phyloP scores from a whole-genome alignment of 2,329 filamentous ascomycete species.

The Clonostachys solani region DNA sequence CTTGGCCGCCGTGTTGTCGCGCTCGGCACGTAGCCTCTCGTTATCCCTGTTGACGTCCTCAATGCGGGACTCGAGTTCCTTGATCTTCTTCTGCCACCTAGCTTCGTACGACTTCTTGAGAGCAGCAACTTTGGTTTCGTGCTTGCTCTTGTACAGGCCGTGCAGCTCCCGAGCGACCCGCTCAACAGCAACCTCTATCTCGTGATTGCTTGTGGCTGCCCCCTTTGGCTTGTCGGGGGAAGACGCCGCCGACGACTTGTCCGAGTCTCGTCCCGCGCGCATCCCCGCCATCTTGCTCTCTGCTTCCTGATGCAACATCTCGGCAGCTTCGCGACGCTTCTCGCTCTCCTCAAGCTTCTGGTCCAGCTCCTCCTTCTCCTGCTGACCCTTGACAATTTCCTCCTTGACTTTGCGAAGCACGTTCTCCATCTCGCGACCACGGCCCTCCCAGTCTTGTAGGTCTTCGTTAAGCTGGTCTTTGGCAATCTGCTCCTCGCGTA shows the following conservation, averaged over 20 bases:
- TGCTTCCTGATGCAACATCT: conserved; percentile 72
- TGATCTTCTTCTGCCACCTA: conserved; percentile 84
- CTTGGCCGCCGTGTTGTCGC: conserved; percentile 62
- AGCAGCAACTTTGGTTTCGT: conserved; percentile 91
- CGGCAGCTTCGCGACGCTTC: conserved; percentile 67
- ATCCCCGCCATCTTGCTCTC: conserved; percentile 73
- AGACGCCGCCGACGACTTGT: conserved; percentile 14
- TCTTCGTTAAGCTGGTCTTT: conserved; percentile 72
- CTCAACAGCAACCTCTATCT: conserved; percentile 82
- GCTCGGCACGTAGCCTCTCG: conserved; percentile 63
- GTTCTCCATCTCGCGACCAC: conserved; percentile 80
- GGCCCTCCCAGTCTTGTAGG: conserved; percentile 77
- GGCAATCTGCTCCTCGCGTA: conserved; percentile 70
- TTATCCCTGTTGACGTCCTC: conserved; percentile 70
- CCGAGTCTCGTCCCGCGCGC: conserved; percentile 54
- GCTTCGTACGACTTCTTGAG: conserved; percentile 82
- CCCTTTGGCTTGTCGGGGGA: conserved; percentile 33
- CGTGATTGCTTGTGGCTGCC: conserved; percentile 30
- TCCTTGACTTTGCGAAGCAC: conserved; percentile 76
- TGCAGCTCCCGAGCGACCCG: conserved; percentile 94
- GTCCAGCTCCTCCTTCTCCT: conserved; percentile 76
- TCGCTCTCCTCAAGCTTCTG: conserved; percentile 74
- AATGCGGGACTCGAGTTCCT: conserved; percentile 70
- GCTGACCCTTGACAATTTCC: conserved; percentile 73
- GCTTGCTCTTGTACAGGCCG: conserved; percentile 91